Conservation (phyloP, 441 rosid species). For the Euphorbia corollata region DNA sequence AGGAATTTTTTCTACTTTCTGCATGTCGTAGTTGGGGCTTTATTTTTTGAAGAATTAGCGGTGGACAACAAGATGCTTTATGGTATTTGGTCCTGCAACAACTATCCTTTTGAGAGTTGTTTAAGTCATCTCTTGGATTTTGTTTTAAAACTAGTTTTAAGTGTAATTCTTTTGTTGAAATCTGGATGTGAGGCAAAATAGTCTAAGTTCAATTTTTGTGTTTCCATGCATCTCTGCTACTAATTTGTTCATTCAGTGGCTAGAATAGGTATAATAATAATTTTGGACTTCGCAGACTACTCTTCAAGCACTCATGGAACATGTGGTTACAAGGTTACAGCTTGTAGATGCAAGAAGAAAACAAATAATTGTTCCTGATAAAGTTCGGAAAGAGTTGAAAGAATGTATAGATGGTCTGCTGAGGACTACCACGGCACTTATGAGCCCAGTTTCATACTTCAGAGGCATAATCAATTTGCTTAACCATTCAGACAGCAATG, state of each 20-base stretch:
- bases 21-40: background rate
- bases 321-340: slow-evolving; percentile 51
- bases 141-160: background rate
- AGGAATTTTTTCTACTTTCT: background rate
- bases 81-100: background rate
- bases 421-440: slow-evolving; percentile 44
- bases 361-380: slow-evolving; percentile 33
- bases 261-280: background rate
- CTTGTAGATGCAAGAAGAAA: slow-evolving; percentile 44
- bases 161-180: background rate
- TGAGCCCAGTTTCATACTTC: slow-evolving; percentile 74
- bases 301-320: slow-evolving; percentile 73
- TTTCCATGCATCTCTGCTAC: background rate
- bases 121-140: slow-evolving; percentile 3
- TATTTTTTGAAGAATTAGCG: background rate
- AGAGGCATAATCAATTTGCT: slow-evolving; percentile 63
- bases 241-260: background rate
- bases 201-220: background rate
- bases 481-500: slow-evolving; percentile 43
- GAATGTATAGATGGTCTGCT: slow-evolving; percentile 48
- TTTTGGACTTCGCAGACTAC: slow-evolving; percentile 43
- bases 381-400: slow-evolving; percentile 50
- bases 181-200: background rate
- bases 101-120: background rate
- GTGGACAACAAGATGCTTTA: background rate